These are phyloP conservation scores for Xylaria sp. DNA, from an alignment of 2,329 filamentous ascomycete species.

Conservation along the genomic window DNA sequence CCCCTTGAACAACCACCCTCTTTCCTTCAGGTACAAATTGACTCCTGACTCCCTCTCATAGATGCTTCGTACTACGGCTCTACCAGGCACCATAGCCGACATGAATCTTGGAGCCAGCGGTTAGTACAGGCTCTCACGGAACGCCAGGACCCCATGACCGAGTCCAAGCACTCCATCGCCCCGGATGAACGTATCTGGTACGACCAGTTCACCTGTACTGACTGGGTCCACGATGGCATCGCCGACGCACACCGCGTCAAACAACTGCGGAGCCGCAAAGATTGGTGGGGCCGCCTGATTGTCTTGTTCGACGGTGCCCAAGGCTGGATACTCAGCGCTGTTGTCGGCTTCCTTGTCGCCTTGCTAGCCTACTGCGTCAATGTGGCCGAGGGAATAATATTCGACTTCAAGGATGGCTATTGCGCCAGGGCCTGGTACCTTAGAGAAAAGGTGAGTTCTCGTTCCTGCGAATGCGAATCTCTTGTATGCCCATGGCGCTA, in stretches of 20 bases:
- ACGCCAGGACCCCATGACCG: conserved; percentile 62
- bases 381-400: conserved; percentile 82
- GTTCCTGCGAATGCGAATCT: neutral
- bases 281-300: conserved; percentile 78
- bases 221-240: conserved; percentile 98
- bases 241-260: conserved; percentile 91
- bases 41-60: conserved; percentile 22
- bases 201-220: conserved; percentile 95
- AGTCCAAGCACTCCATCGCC: conserved; percentile 70
- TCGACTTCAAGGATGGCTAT: conserved; percentile 91
- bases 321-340: conserved; percentile 90
- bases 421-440: conserved; percentile 75
- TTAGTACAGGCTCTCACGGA: conserved; percentile 67
- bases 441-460: conserved; percentile 67
- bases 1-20: neutral
- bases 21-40: neutral
- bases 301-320: conserved; percentile 85
- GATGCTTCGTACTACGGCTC: conserved; percentile 34
- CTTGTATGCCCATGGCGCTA: conserved; percentile 13
- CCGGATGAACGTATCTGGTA: conserved; percentile 95
- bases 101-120: conserved; percentile 64
- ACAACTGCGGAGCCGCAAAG: conserved; percentile 78
- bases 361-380: conserved; percentile 87
- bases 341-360: conserved; percentile 87
- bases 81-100: conserved; percentile 60